phyloP scores from a whole-genome alignment of 257 asterid genomes.

The Agastache rugosa region DNA sequence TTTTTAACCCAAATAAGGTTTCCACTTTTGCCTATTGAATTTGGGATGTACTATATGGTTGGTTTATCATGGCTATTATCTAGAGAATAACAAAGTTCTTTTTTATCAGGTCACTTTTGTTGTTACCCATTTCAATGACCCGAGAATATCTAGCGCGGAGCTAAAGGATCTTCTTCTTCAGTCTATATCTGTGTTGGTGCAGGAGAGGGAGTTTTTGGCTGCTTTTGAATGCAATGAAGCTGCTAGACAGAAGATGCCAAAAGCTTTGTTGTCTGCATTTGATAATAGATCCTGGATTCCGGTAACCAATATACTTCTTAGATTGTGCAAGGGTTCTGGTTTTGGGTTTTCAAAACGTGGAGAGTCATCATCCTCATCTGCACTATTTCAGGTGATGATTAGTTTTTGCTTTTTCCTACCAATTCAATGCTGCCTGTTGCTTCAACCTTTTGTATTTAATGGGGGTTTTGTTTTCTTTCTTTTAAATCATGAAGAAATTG shows the following conservation, averaged over 20 bases:
- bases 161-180: slow-evolving; percentile 94
- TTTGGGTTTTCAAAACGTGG: slow-evolving; percentile 80
- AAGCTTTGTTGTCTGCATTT: slow-evolving; percentile 81
- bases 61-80: not conserved
- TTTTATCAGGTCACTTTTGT: slow-evolving; percentile 76
- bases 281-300: slow-evolving; percentile 97
- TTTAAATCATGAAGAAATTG: slow-evolving; percentile 56
- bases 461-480: slow-evolving; percentile 16
- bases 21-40: not conserved
- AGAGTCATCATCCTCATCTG: slow-evolving; percentile 85
- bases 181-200: slow-evolving; percentile 86
- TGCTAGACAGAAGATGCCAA: slow-evolving; percentile 74
- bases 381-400: slow-evolving; percentile 67
- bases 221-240: slow-evolving; percentile 91
- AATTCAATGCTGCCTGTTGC: slow-evolving; percentile 6
- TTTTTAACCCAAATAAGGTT: not conserved
- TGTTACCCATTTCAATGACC: slow-evolving; percentile 88
- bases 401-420: slow-evolving; percentile 20
- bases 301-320: slow-evolving; percentile 79
- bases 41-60: not conserved
- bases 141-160: slow-evolving; percentile 91
- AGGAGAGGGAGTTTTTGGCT: slow-evolving; percentile 79
- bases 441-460: slow-evolving; percentile 31
- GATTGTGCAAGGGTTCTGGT: slow-evolving; percentile 86
- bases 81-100: not conserved